Conservation (phyloP, 169 alveolate species). For the Cryptosporidium andersoni region DNA sequence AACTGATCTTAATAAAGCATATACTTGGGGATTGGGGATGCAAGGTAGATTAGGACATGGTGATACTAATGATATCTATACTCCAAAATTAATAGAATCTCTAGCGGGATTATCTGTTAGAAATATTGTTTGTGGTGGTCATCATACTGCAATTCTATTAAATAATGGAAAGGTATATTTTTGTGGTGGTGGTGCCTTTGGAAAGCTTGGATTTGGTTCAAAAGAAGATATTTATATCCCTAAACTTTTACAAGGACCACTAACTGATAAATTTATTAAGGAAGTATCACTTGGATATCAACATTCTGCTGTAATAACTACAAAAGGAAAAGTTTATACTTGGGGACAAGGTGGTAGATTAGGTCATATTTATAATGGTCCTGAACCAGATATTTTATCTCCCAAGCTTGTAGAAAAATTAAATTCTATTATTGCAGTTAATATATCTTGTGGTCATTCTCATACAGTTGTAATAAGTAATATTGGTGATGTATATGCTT, state of each 20-base stretch:
- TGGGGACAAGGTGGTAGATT: conserved; percentile 78
- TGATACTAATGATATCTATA: conserved; percentile 47
- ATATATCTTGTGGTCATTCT: conserved; percentile 72
- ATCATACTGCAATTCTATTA: conserved; percentile 73
- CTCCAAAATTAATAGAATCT: conserved; percentile 68
- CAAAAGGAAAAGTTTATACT: conserved; percentile 72
- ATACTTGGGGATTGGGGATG: conserved; percentile 87
- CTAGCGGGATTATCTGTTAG: conserved; percentile 68
- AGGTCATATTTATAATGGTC: conserved; percentile 70
- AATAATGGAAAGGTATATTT: conserved; percentile 70
- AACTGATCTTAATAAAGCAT: conserved; percentile 78
- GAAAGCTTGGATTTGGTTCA: conserved; percentile 75
- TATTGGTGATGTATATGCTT: conserved; percentile 61
- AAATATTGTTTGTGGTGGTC: conserved; percentile 74
- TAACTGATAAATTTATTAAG: conserved; percentile 29
- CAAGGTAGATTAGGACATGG: conserved; percentile 87
- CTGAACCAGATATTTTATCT: conserved; percentile 63
- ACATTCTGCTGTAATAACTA: conserved; percentile 73
- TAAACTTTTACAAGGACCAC: conserved; percentile 48
- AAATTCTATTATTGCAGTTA: conserved; percentile 50
- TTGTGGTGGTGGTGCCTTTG: conserved; percentile 78
- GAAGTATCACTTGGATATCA: conserved; percentile 73
- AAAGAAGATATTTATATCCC: conserved; percentile 69
- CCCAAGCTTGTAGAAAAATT: conserved; percentile 66
- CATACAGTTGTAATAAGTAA: conserved; percentile 71